A percentile compares a stretch with the other conserved stretches of the same genome.
Conservation (phyloP, 1,284 basidiomycete genomes). For the Moesziomyces parantarcticus region DNA sequence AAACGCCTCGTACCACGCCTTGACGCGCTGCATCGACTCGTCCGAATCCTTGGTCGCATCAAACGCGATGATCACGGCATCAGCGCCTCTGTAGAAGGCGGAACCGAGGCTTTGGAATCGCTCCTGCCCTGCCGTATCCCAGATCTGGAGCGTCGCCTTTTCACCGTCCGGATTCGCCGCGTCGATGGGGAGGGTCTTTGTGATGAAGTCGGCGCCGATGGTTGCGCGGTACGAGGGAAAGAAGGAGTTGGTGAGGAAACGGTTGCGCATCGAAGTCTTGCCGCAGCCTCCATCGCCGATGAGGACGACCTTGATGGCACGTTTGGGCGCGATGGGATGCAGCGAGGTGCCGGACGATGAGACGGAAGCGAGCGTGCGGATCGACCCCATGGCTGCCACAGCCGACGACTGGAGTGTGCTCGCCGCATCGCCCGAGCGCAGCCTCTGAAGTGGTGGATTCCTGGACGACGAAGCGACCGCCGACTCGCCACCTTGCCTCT, state of each 20-base stretch:
- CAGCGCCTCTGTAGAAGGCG: conserved; percentile 62
- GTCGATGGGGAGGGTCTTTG: conserved; percentile 40
- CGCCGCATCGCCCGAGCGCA: conserved; percentile 10
- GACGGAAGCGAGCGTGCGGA: conserved; percentile 18
- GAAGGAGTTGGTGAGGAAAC: conserved; percentile 47
- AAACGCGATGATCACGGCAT: conserved; percentile 57
- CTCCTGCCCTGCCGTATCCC: conserved; percentile 63
- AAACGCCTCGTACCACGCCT: conserved; percentile 53
- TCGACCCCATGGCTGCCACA: conserved; percentile 24
- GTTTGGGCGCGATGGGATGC: conserved; percentile 16
- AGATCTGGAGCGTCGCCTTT: conserved; percentile 47
- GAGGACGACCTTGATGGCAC: conserved; percentile 58
- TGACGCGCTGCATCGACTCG: conserved; percentile 18
- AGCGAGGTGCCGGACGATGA: conserved; percentile 29
- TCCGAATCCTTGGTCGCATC: conserved; percentile 31
- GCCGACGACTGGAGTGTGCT: conserved; percentile 24
- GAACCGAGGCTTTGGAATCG: conserved; percentile 61
- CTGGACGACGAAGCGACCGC: not conserved
- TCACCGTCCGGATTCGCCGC: conserved; percentile 21
- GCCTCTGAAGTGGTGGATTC: conserved; percentile 10
- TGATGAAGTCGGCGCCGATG: conserved; percentile 63
- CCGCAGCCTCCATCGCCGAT: conserved; percentile 56
- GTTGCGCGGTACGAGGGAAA: conserved; percentile 53
- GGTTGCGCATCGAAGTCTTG: conserved; percentile 56
- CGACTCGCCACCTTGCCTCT: not conserved